These are phyloP conservation scores for Eimeria tenella DNA, from an alignment of 169 alveolate species.

Conservation along the genomic window DNA sequence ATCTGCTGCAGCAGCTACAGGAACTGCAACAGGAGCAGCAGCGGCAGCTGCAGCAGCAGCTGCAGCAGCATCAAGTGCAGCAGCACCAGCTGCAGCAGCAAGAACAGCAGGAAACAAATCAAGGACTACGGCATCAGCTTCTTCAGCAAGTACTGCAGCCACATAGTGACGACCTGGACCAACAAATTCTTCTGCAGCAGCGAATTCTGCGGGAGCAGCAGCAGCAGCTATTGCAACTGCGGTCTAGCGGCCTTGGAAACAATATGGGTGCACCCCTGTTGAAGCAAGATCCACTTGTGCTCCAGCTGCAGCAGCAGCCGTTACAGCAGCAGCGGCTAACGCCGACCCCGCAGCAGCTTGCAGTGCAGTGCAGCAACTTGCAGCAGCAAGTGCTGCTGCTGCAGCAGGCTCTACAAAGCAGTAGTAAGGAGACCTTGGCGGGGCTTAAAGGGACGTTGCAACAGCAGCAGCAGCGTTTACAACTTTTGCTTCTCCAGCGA, in stretches of 20 bases:
- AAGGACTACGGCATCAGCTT: background rate
- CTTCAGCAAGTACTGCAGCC: conserved; percentile 54
- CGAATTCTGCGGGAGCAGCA: conserved; percentile 42
- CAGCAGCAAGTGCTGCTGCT: conserved; percentile 52
- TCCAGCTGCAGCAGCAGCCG: conserved; percentile 25
- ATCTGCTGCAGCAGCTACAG: conserved; percentile 24
- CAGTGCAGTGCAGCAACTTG: conserved; percentile 26
- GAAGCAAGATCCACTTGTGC: background rate
- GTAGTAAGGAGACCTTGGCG: conserved; percentile 5
- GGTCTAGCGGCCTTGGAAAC: background rate
- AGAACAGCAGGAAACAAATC: conserved; percentile 2
- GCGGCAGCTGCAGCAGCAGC: conserved; percentile 33
- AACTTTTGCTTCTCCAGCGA: conserved; percentile 16
- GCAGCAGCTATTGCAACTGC: conserved; percentile 66
- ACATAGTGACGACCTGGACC: conserved; percentile 14
- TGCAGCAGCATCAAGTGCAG: conserved; percentile 3
- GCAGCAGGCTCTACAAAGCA: conserved; percentile 43
- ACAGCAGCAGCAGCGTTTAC: conserved; percentile 49
- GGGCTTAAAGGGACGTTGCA: conserved; percentile 25
- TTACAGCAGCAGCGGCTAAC: conserved; percentile 17
- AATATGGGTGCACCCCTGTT: background rate
- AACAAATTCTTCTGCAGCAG: conserved; percentile 52
- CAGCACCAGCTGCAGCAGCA: conserved; percentile 30
- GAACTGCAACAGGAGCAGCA: conserved; percentile 31
- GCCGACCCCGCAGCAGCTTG: background rate